Evolutionary conservation across 495 filamentous ascomycete species (phyloP), one percentile per base, ranked within the genome.

Genomic region (Aspergillus diversus): DNA sequence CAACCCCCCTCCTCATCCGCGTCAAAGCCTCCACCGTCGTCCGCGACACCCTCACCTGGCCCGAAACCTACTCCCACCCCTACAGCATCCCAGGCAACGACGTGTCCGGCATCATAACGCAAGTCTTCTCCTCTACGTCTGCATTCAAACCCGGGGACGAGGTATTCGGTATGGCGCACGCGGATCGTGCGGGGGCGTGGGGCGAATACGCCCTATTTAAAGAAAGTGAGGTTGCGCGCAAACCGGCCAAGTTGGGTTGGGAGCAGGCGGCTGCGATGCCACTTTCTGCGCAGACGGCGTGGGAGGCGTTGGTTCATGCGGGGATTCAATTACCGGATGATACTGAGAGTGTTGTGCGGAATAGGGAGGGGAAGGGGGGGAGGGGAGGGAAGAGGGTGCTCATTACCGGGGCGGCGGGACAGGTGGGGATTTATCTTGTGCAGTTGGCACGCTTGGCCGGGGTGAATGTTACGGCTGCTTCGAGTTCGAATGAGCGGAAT

Each of bases 71-170:
- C 63, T 6, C 32, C 6, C 59, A 64, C 46, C 49, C 58, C 3
- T 71, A 70, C 59, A 5, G 57, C 50, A 76, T 74, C 34, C 71
- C 74, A 1, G 82, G 80, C 47, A 70, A 76, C 66, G 82, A 84
- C 66, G 73, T 84, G 57, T 63, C 81, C 11, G 82, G 80, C 7
- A 76, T 63, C 2, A 75, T 84, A 1, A 63, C 63, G 7, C 68
- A 67, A 39, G 69, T 65, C 9, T 67, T 60, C 42, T 34, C 53
- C 34, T 3, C 50, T 3, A 50, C 52, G 15, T 59, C 34, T 34
- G 59, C 55, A 2, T 73, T 75, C 53, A 57, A 68, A 17, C 61
- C 63, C 27, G 75, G 75, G 52, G 73, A 75, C 56, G 67, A 72
- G 27, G 67, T 79, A 50, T 77, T 73, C 60, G 75, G 75, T 13